Conservation (phyloP, 768 basidiomycete species). For the Artomyces pyxidatus region DNA sequence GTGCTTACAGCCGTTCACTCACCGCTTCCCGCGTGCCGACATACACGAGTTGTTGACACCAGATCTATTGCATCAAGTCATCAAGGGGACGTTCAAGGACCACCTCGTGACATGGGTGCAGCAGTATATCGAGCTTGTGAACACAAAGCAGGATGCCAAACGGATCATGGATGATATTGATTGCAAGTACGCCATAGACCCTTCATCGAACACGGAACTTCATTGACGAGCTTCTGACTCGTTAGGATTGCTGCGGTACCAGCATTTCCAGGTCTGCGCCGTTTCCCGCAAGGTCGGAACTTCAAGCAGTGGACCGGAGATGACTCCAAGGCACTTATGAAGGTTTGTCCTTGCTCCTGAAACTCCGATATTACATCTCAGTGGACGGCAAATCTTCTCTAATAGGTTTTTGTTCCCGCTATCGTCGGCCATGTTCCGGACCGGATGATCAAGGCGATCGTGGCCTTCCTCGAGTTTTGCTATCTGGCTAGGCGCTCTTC, state of each 20-base stretch:
- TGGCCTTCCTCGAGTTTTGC: conserved; percentile 18
- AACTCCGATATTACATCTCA: background rate
- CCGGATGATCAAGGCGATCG: conserved; percentile 11
- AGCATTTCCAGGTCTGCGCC: conserved; percentile 14
- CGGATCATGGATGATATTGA: conserved; percentile 15
- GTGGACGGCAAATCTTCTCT: too few relatives aligned
- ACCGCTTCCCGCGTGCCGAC: conserved; percentile 17
- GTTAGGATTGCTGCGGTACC: conserved; percentile 17
- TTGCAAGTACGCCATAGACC: conserved; percentile 2
- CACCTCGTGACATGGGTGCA: conserved; percentile 18
- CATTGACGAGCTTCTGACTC: background rate
- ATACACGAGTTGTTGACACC: conserved; percentile 16
- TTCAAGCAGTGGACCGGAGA: conserved; percentile 24
- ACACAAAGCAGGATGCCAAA: background rate
- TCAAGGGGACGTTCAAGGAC: conserved; percentile 21
- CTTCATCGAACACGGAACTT: background rate
- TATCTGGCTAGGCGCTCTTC: conserved; percentile 15
- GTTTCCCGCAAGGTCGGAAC: conserved; percentile 17
- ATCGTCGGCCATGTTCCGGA: conserved; percentile 1
- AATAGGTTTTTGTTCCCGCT: conserved; percentile 16
- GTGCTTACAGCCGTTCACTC: conserved; percentile 14
- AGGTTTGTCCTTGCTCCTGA: conserved; percentile 13
- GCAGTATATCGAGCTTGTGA: conserved; percentile 1
- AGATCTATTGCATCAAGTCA: conserved; percentile 18
- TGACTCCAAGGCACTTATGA: conserved; percentile 23